phyloP scores from a whole-genome alignment of 1,139 yeast species.

The Yamadazyma buinensis region DNA sequence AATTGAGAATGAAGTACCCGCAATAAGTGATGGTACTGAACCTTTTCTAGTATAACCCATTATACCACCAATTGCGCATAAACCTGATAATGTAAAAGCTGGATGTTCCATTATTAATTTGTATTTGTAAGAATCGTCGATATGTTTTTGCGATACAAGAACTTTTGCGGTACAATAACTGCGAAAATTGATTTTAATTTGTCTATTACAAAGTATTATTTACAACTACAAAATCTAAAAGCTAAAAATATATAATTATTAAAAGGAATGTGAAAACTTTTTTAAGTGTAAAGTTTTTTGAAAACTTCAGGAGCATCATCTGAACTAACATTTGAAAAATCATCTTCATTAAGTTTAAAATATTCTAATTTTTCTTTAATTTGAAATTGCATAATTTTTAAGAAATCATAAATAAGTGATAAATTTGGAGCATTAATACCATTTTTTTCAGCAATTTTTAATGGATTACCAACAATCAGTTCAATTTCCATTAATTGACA shows the following conservation, averaged over 20 bases:
- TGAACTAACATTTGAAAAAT: slow-evolving; percentile 24
- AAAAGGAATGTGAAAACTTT: too few relatives aligned
- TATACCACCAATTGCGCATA: slow-evolving; percentile 69
- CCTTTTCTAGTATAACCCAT: slow-evolving; percentile 70
- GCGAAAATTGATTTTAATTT: too few relatives aligned
- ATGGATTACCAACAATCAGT: slow-evolving; percentile 68
- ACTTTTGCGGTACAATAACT: too few relatives aligned
- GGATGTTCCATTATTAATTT: slow-evolving; percentile 64
- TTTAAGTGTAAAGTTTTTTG: slow-evolving; percentile 9
- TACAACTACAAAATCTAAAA: too few relatives aligned
- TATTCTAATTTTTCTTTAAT: slow-evolving; percentile 52
- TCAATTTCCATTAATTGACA: slow-evolving; percentile 70
- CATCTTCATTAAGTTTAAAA: slow-evolving; percentile 27
- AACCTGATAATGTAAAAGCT: slow-evolving; percentile 70
- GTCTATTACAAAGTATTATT: too few relatives aligned
- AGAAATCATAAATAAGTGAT: slow-evolving; percentile 50
- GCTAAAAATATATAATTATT: too few relatives aligned
- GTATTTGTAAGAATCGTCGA: too few relatives aligned
- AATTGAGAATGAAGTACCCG: slow-evolving; percentile 69
- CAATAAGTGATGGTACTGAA: slow-evolving; percentile 75
- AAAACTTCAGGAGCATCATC: slow-evolving; percentile 30
- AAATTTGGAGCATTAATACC: slow-evolving; percentile 59
- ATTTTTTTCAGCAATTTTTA: slow-evolving; percentile 53
- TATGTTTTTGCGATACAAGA: too few relatives aligned
- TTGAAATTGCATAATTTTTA: slow-evolving; percentile 57